Percentiles rank a stretch among this genome's conserved stretches.
phyloP scores from a whole-genome alignment of 2,329 filamentous ascomycete species.

The Fusarium transvaalense region DNA sequence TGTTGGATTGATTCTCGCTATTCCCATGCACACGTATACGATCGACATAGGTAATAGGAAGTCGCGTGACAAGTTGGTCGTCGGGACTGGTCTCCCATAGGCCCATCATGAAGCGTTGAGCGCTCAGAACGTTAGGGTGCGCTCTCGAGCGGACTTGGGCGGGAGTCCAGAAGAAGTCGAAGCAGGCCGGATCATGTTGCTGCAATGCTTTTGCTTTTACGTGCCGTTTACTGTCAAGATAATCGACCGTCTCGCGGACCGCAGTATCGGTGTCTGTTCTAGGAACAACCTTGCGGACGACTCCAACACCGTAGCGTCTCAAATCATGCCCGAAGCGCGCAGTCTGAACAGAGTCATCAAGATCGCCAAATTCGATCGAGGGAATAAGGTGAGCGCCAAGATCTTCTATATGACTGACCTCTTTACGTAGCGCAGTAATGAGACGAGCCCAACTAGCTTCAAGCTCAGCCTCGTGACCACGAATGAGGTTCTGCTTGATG shows the following conservation, averaged over 20 bases:
- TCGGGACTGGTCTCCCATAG: conserved; percentile 71
- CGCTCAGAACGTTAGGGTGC: conserved; percentile 71
- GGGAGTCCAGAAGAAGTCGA: conserved; percentile 80
- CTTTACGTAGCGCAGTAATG: conserved; percentile 63
- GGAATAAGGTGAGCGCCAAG: conserved; percentile 67
- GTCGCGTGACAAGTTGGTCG: conserved; percentile 69
- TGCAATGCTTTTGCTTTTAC: conserved; percentile 43
- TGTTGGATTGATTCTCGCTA: conserved; percentile 39
- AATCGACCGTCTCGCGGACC: conserved; percentile 70
- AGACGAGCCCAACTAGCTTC: conserved; percentile 68
- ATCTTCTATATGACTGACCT: conserved; percentile 65
- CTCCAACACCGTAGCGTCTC: conserved; percentile 72
- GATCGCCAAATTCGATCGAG: conserved; percentile 66
- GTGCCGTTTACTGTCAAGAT: conserved; percentile 55
- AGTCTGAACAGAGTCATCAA: conserved; percentile 61
- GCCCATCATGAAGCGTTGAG: conserved; percentile 75
- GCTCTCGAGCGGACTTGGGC: conserved; percentile 76
- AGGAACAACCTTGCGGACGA: conserved; percentile 74
- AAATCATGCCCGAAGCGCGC: conserved; percentile 68
- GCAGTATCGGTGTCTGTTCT: conserved; percentile 66
- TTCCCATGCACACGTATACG: conserved; percentile 75
- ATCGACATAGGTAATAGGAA: conserved; percentile 77
- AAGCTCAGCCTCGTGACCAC: conserved; percentile 66
- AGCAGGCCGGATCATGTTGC: conserved; percentile 71
- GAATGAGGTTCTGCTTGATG: conserved; percentile 67